phyloP scores from a whole-genome alignment of 2,329 filamentous ascomycete genomes.

The Alternaria conjuncta region DNA sequence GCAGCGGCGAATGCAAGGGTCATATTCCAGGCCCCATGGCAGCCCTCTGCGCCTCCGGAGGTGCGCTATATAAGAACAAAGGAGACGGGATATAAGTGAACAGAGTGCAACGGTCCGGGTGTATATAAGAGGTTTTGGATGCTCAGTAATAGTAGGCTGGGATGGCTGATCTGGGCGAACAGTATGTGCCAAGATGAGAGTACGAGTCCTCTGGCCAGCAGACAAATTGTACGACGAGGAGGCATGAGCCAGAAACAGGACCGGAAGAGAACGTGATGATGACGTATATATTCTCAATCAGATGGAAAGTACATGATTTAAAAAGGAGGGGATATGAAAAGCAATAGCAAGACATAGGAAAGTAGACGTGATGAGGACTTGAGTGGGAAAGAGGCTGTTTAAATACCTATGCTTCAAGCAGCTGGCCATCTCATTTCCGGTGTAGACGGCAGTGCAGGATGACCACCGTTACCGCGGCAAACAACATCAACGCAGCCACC shows the following conservation, averaged over 20 bases:
- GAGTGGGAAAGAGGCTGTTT: neutral
- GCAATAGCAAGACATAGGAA: neutral
- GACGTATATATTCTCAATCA: neutral
- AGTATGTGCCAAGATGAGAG: neutral
- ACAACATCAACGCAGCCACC: neutral
- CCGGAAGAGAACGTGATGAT: neutral
- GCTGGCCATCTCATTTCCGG: neutral
- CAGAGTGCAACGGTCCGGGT: neutral
- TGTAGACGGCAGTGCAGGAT: neutral
- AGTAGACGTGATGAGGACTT: neutral
- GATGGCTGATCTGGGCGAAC: neutral
- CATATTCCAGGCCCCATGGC: neutral
- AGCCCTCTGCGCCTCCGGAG: neutral
- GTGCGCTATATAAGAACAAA: neutral
- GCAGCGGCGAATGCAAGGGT: neutral
- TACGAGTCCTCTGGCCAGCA: neutral
- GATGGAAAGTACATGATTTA: neutral
- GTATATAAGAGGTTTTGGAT: neutral
- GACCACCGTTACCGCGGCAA: neutral
- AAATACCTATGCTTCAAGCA: neutral
- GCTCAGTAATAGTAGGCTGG: neutral
- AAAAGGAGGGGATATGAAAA: neutral
- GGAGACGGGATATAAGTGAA: neutral
- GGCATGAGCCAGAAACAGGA: neutral
- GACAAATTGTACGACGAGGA: neutral